phyloP scores from a whole-genome alignment of 345 rosid genomes.

The Dipteronia sinensis region DNA sequence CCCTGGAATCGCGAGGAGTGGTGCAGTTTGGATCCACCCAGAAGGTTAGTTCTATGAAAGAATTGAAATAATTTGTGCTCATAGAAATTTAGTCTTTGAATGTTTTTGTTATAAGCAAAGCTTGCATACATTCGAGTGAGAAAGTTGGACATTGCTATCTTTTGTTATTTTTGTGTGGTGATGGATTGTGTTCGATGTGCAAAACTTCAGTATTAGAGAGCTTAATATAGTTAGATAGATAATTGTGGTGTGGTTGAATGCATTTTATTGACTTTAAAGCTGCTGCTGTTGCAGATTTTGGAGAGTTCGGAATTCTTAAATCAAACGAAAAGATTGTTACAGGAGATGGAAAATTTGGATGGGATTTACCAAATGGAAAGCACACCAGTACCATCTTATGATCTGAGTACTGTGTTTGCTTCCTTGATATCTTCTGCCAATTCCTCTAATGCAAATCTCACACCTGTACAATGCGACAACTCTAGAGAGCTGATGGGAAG shows the following conservation, averaged over 20 bases:
- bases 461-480: constrained; percentile 38
- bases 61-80: background rate
- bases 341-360: constrained; percentile 29
- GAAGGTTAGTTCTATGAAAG: constrained; percentile 54
- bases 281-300: constrained; percentile 50
- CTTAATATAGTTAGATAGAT: background rate
- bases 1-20: constrained; percentile 66
- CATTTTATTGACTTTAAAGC: constrained; percentile 9
- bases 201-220: background rate
- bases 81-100: background rate
- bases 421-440: constrained; percentile 41
- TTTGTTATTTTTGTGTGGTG: background rate
- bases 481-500: constrained; percentile 42
- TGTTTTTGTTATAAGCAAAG: background rate
- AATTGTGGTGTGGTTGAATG: constrained; percentile 1
- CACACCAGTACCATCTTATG: constrained; percentile 35
- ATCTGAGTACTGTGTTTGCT: constrained; percentile 59
- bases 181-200: background rate
- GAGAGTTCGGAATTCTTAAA: constrained; percentile 61
- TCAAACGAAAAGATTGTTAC: constrained; percentile 51
- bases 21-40: constrained; percentile 76
- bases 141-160: background rate
- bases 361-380: constrained; percentile 27
- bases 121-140: background rate
- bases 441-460: constrained; percentile 38